phyloP scores from a whole-genome alignment of 257 asterid genomes.

The Solanum sejunctum region DNA sequence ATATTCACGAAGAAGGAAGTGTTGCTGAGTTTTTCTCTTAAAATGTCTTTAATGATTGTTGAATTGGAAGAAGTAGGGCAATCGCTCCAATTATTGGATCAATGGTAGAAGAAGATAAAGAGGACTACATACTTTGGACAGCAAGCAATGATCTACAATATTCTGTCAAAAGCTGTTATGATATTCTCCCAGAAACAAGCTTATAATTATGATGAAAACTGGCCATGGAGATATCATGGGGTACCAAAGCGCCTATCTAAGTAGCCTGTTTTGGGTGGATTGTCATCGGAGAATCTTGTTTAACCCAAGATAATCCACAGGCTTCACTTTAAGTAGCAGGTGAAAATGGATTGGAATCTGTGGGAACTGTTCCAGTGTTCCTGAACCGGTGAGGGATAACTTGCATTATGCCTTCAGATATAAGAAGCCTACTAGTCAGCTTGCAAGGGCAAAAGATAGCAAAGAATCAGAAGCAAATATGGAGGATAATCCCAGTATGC shows the following conservation, averaged over 20 bases:
- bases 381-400: not conserved
- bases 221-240: not conserved
- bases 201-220: not conserved
- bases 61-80: not conserved
- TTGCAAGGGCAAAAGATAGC: not conserved
- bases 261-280: not conserved
- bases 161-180: not conserved
- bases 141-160: not conserved
- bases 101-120: not conserved
- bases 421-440: not conserved
- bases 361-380: not conserved
- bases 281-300: not conserved
- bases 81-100: not conserved
- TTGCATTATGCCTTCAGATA: not conserved
- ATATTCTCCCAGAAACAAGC: not conserved
- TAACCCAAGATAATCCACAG: not conserved
- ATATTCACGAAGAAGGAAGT: not conserved
- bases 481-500: not conserved
- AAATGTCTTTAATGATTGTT: not conserved
- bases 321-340: not conserved
- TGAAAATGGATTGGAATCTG: not conserved
- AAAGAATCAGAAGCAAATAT: not conserved
- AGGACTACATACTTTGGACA: not conserved
- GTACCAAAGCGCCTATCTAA: not conserved
- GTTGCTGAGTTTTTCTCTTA: not conserved